These are phyloP conservation scores for Phymatotrichopsis omnivora DNA, from an alignment of 2,329 filamentous ascomycete genomes.

Conservation along the genomic window DNA sequence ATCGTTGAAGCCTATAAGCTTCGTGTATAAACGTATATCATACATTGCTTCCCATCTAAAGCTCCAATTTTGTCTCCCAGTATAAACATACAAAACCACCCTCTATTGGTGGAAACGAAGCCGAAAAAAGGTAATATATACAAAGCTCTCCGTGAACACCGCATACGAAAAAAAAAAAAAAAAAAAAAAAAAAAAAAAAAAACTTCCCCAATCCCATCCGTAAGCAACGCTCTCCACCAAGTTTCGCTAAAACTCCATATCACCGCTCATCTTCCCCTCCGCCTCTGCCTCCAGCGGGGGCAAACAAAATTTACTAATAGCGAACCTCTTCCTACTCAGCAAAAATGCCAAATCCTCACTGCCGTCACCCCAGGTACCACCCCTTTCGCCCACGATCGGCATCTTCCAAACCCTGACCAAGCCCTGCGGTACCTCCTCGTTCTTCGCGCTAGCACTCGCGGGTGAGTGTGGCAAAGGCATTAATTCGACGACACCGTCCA, in stretches of 20 bases:
- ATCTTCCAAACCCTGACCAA: constrained; percentile 73
- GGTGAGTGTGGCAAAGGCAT: constrained; percentile 51
- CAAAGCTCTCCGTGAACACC: no score
- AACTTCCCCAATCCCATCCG: no score
- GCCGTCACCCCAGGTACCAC: constrained; percentile 51
- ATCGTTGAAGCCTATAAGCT: no score
- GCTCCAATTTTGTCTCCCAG: no score
- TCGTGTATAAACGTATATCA: no score
- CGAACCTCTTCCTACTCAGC: constrained; percentile 69
- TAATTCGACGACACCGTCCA: constrained; percentile 78
- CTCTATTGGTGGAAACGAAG: no score
- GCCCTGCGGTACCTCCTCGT: constrained; percentile 72
- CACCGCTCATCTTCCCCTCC: constrained; percentile 46
- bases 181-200: no score
- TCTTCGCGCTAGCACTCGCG: constrained; percentile 42
- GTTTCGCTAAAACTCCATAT: constrained; percentile 59
- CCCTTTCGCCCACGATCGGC: constrained; percentile 78
- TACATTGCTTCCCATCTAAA: no score
- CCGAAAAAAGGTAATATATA: no score
- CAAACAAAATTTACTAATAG: constrained; percentile 79
- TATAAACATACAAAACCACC: no score
- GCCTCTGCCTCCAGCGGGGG: constrained; percentile 67
- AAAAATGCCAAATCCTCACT: constrained; percentile 86
- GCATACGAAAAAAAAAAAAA: no score
- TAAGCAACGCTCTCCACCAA: no score